Evolutionary conservation across 805 yeast genomes (phyloP).

Genomic region (Yarrowia alimentaria): DNA sequence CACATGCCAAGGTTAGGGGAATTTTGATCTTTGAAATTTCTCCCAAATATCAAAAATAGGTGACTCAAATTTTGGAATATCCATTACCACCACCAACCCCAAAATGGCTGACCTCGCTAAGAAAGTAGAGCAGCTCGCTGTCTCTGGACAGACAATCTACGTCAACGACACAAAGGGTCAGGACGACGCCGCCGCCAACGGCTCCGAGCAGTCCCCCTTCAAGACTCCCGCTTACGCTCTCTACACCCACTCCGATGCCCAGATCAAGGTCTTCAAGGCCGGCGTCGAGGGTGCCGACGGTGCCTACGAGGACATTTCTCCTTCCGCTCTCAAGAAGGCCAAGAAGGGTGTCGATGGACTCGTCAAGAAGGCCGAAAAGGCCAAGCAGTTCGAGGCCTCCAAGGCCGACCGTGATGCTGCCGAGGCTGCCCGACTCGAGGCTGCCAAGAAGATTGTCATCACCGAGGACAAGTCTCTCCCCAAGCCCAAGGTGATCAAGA

Average conservation of each 20-base stretch:
- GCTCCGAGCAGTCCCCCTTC: conserved; percentile 69
- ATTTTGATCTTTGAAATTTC: no score
- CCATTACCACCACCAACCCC: neutral
- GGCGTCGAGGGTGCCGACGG: conserved; percentile 49
- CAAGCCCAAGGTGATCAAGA: conserved; percentile 63
- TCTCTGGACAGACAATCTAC: conserved; percentile 44
- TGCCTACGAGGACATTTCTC: conserved; percentile 71
- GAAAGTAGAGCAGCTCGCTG: conserved; percentile 30
- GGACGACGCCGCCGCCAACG: conserved; percentile 58
- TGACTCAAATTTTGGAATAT: conserved; percentile 1
- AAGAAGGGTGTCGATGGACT: conserved; percentile 92
- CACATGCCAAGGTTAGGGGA: no score
- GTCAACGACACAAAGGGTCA: conserved; percentile 72
- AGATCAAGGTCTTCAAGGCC: conserved; percentile 43
- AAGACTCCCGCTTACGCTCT: conserved; percentile 83
- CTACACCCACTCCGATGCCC: conserved; percentile 39
- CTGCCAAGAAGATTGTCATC: conserved; percentile 73
- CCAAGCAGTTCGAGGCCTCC: conserved; percentile 51
- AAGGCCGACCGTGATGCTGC: conserved; percentile 59
- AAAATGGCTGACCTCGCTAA: conserved; percentile 32
- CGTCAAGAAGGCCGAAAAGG: conserved; percentile 74
- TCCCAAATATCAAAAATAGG: neutral
- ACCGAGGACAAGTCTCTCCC: conserved; percentile 74
- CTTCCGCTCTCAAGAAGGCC: conserved; percentile 93
- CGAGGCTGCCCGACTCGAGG: conserved; percentile 72